Base-by-base conservation (phyloP, 805 yeast species). In the Kuraishia hungarica region DNA sequence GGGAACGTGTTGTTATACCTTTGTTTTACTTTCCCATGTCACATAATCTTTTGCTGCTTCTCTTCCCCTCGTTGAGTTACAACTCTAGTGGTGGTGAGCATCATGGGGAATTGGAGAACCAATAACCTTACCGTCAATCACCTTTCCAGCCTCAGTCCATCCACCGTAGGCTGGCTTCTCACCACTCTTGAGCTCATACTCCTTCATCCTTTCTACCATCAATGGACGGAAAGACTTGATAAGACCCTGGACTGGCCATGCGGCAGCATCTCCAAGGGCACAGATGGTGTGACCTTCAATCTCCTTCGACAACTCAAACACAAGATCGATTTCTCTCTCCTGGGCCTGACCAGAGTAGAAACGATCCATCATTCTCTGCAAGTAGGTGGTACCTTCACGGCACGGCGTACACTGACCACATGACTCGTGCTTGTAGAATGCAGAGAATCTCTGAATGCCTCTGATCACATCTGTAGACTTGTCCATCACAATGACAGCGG, bases 321-420 rank as follows among this genome's bases (percentile, higher is more conserved):
- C 83, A 88, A 82, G 83, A 67, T 89, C 96, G 64, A 89, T 89
- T 71, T 89, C 96, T 61, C 81, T 81, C 65, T 80, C 84, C 58
- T 80, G 78, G 51, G 94, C 96, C 75, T 88, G 94, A 53, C 96
- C 96, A 57, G 72, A 72, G 59, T 75, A 81, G 69, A 89, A 81
- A 67, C 96, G 81, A 67, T 85, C 86, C 96, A 89, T 89, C 82
- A 88, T 84, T 72, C 82, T 86, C 57, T 79, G 76, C 63, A 89
- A 75, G 87, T 93, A 89, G 21, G 96, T 86, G 50, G 96, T 89
- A 56, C 97, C 97, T 74, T 89, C 96, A 70, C 97, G 83, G 74
- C 96, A 89, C 57, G 96, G 96, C 2, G 96, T 89, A 76, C 96
- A 89, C 75, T 89, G 96, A 57, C 96, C 96, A 75, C 96, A 89